Base-by-base conservation (phyloP, 2,329 filamentous ascomycete species). In the Colletotrichum melonis region DNA sequence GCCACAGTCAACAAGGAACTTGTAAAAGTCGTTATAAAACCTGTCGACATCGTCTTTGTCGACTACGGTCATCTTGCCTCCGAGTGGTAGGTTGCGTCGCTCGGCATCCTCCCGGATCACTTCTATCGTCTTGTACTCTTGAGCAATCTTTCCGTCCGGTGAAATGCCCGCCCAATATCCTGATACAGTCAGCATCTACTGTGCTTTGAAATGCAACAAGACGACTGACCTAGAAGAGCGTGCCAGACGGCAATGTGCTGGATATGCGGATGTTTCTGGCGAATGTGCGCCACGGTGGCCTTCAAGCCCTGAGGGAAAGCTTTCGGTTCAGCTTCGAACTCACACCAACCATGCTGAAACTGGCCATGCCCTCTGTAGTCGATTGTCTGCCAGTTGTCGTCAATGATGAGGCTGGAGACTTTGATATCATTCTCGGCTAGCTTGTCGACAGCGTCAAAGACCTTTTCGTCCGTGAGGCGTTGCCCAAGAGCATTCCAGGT, bases 401-500 rank as follows among this genome's bases (percentile, higher is more conserved):
- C 97, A 75, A 99, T 97, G 74, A 98, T 98, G 2, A 99, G 87
- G 78, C 92, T 97, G 0, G 91, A 92, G 58, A 98, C 88, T 55
- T 93, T 91, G 78, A 99, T 94, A 1, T 92, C 89, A 69, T 93
- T 88, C 35, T 91, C 86, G 5, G 92, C 88, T 12, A 99, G 85
- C 1, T 89, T 87, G 71, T 95, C 90, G 1, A 98, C 85, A 1
- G 95, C 95, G 54, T 91, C 82, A 14, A 95, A 86, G 16, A 99
- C 90, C 77, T 95, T 97, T 24, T 94, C 87, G 73, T 96, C 94
- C 0, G 92, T 97, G 42, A 99, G 86, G 57, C 92, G 86, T 78
- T 97, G 94, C 0, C 97, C 97, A 0, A 99, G 86, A 0, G 92
- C 93, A 79, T 98, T 99, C 97, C 97, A 99, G 0, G 97, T 99